These are phyloP conservation scores for Paraleonurus japonicus DNA, from an alignment of 257 asterid species.

Conservation along the genomic window DNA sequence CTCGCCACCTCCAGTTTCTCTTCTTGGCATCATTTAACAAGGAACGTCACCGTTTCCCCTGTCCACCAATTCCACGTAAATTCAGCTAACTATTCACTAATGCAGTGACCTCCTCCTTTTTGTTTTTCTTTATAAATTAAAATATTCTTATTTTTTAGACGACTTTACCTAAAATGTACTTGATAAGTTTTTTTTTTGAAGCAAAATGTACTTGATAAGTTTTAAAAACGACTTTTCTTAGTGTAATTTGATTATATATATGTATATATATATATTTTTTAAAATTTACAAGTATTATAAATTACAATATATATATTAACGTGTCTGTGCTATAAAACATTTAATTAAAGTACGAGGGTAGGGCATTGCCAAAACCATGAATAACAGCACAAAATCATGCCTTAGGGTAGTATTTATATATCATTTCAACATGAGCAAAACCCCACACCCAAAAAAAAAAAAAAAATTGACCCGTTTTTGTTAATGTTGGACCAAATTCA, in stretches of 20 bases:
- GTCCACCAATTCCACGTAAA: slow-evolving; percentile 19
- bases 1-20: neutral
- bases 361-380: neutral
- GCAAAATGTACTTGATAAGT: neutral
- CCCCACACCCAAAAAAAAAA: too few species aligned
- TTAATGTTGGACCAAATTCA: slow-evolving; percentile 7
- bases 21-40: slow-evolving; percentile 2
- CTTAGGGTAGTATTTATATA: too few species aligned
- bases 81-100: slow-evolving; percentile 1
- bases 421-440: neutral
- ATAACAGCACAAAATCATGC: neutral
- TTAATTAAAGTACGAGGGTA: neutral
- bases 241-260: too few species aligned
- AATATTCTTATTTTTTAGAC: too few species aligned
- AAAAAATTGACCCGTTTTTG: neutral
- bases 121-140: neutral
- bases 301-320: too few species aligned
- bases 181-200: too few species aligned
- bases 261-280: too few species aligned
- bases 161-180: too few species aligned
- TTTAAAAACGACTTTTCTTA: neutral
- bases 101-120: neutral
- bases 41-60: slow-evolving; percentile 9
- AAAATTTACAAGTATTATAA: too few species aligned
- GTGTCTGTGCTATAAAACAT: neutral